These are phyloP conservation scores for Plasmodium gaboni DNA, from an alignment of 169 alveolate genomes.

Conservation along the genomic window DNA sequence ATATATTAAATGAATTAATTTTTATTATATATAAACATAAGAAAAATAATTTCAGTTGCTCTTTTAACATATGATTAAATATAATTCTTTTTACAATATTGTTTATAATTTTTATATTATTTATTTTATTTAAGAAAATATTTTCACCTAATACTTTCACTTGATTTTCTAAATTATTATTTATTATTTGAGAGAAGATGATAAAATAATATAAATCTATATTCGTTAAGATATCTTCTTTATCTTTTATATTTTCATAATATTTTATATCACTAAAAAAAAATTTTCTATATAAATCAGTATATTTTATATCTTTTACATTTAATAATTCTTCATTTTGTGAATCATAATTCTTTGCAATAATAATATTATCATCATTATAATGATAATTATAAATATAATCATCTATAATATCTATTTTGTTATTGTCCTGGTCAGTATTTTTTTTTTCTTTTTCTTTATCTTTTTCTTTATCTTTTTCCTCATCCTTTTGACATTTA, in stretches of 20 bases:
- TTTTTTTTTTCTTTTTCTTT: background rate
- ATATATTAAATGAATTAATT: slow-evolving; percentile 27
- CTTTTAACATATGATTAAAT: slow-evolving; percentile 60
- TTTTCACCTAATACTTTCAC: slow-evolving; percentile 68
- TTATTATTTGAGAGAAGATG: slow-evolving; percentile 58
- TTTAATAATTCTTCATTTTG: background rate
- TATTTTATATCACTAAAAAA: slow-evolving; percentile 24
- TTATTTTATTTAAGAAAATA: slow-evolving; percentile 42
- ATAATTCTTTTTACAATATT: slow-evolving; percentile 65
- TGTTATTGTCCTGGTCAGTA: background rate
- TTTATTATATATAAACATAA: slow-evolving; percentile 45
- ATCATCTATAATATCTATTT: background rate
- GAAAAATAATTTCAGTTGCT: slow-evolving; percentile 46
- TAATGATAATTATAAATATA: background rate
- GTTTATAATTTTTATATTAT: slow-evolving; percentile 62
- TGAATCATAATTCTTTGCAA: background rate
- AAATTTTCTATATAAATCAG: slow-evolving; percentile 20
- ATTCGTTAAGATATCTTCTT: slow-evolving; percentile 23
- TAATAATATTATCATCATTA: background rate
- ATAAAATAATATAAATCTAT: slow-evolving; percentile 59
- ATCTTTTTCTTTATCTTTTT: background rate
- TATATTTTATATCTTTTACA: slow-evolving; percentile 10
- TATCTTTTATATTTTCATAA: slow-evolving; percentile 40
- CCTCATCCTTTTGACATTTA: slow-evolving; percentile 4
- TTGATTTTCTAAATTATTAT: slow-evolving; percentile 54